Evolutionary conservation across 1,284 basidiomycete genomes (phyloP).

Genomic region (Phellinidium pouzarii): DNA sequence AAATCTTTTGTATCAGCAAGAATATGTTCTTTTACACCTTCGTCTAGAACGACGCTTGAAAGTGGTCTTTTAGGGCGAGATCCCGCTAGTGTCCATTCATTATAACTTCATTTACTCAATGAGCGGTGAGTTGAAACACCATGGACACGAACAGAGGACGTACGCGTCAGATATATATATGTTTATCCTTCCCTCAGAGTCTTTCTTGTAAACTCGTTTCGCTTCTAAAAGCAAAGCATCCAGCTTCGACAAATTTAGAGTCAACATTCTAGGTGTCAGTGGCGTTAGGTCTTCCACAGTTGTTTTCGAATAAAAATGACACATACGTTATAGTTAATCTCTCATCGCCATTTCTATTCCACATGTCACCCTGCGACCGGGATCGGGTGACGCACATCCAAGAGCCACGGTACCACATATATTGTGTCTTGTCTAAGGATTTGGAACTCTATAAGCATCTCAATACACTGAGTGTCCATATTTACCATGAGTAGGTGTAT

Average conservation of each 20-base stretch:
- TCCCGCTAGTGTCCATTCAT: constrained; percentile 23
- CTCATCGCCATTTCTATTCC: constrained; percentile 22
- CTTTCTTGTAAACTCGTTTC: constrained; percentile 24
- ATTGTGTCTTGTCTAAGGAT: constrained; percentile 30
- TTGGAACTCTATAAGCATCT: neutral
- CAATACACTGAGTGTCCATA: neutral
- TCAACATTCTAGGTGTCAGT: constrained; percentile 21
- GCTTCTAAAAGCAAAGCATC: constrained; percentile 27
- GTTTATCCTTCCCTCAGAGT: constrained; percentile 27
- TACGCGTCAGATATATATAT: constrained; percentile 25
- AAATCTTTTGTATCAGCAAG: constrained; percentile 29
- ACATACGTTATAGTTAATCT: constrained; percentile 24
- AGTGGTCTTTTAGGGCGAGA: constrained; percentile 26
- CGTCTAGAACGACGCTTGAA: constrained; percentile 25
- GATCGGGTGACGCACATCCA: constrained; percentile 41
- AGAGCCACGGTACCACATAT: constrained; percentile 43
- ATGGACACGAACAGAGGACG: constrained; percentile 17
- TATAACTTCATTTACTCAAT: constrained; percentile 13
- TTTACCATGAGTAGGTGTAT: constrained; percentile 38
- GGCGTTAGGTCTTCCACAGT: neutral
- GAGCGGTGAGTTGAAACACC: neutral
- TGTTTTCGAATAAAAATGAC: neutral
- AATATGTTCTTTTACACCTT: constrained; percentile 24
- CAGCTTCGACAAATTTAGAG: constrained; percentile 22
- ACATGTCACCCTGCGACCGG: constrained; percentile 25